Evolutionary conservation across 305 asterid genomes (phyloP).

Genomic region (Rubia tinctorum): DNA sequence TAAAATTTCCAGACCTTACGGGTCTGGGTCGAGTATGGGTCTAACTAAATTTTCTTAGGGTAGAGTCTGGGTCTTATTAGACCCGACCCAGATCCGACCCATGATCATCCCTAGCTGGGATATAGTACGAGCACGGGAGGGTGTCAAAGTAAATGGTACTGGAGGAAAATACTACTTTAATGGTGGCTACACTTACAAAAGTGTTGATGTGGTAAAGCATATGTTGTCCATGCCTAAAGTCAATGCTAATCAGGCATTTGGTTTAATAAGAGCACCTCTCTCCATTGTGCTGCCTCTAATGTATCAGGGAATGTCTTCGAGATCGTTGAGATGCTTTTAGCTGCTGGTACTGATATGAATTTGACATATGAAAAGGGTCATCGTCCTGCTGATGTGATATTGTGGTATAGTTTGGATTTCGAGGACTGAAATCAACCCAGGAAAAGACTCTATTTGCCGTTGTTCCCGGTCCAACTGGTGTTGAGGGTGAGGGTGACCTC

Average conservation of each 20-base stretch:
- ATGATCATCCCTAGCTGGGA: no score
- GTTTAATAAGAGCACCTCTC: conserved; percentile 64
- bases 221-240: conserved; percentile 55
- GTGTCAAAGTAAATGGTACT: conserved; percentile 75
- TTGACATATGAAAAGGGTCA: conserved; percentile 51
- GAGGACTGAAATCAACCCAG: no score
- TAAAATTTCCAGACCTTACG: no score
- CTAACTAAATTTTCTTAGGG: no score
- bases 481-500: no score
- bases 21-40: no score
- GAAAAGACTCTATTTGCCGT: no score
- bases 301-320: conserved; percentile 51
- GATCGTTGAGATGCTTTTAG: conserved; percentile 52
- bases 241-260: conserved; percentile 60
- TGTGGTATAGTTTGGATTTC: conserved; percentile 42
- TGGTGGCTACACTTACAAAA: conserved; percentile 89
- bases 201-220: conserved; percentile 54
- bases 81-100: no score
- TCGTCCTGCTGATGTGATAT: conserved; percentile 58
- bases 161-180: conserved; percentile 73
- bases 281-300: conserved; percentile 84
- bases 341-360: conserved; percentile 76
- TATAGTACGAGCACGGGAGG: conserved; percentile 72
- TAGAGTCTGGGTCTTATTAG: no score
- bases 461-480: no score